Conservation (phyloP, 1,139 yeast genomes). For the Zhuliangozyma blackwelliae region DNA sequence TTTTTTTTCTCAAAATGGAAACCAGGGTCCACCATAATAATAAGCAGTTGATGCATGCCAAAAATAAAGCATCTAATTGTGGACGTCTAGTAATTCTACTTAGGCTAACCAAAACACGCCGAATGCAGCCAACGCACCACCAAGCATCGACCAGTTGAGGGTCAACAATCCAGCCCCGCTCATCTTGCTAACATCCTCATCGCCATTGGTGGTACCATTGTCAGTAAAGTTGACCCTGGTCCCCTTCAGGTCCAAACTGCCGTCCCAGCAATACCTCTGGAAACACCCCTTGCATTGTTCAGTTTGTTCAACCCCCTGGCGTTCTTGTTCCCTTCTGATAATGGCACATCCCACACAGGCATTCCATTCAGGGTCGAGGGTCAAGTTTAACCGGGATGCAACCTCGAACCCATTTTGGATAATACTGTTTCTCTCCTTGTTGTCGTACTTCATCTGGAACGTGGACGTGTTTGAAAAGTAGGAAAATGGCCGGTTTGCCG, state of each 20-base stretch:
- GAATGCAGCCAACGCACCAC: conserved; percentile 5
- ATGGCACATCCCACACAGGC: conserved; percentile 89
- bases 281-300: conserved; percentile 75
- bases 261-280: conserved; percentile 79
- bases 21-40: too few species aligned
- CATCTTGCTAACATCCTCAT: conserved; percentile 10
- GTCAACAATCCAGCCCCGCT: conserved; percentile 4
- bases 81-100: neutral
- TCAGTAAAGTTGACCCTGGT: conserved; percentile 40
- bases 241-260: conserved; percentile 21
- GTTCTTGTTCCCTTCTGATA: conserved; percentile 75
- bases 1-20: too few species aligned
- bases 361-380: conserved; percentile 69
- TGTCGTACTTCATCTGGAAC: conserved; percentile 58
- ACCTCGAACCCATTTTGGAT: conserved; percentile 79
- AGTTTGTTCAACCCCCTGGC: conserved; percentile 58
- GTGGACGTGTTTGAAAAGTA: conserved; percentile 70
- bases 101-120: conserved; percentile 1
- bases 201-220: conserved; percentile 41
- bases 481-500: conserved; percentile 73
- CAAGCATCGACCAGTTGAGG: conserved; percentile 12
- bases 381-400: conserved; percentile 66
- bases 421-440: conserved; percentile 54
- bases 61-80: too few species aligned
- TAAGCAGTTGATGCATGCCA: too few species aligned